Evolutionary conservation across 1,284 basidiomycete genomes (phyloP).

Genomic region (Sphagnurus paluster): DNA sequence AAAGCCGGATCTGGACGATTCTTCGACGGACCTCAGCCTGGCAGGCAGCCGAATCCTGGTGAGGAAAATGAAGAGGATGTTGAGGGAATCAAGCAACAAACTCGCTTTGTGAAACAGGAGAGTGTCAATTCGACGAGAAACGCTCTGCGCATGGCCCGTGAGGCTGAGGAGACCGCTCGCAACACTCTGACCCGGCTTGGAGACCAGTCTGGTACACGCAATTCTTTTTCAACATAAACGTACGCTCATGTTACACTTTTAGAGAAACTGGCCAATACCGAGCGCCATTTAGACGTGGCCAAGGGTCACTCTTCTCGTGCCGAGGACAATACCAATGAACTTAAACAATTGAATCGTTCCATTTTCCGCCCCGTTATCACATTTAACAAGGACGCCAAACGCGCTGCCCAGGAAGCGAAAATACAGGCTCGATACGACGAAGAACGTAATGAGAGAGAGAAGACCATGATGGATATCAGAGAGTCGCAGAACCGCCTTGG

Average conservation of each 20-base stretch:
- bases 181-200: conserved; percentile 86
- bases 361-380: conserved; percentile 93
- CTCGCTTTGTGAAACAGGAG: conserved; percentile 91
- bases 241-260: conserved; percentile 7
- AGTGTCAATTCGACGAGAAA: conserved; percentile 90
- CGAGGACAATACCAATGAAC: conserved; percentile 91
- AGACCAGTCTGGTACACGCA: conserved; percentile 84
- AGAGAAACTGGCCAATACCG: conserved; percentile 94
- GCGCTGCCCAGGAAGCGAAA: conserved; percentile 88
- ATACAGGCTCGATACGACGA: conserved; percentile 87
- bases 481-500: conserved; percentile 88
- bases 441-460: conserved; percentile 85
- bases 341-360: conserved; percentile 91
- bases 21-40: conserved; percentile 56
- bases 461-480: conserved; percentile 82
- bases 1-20: conserved; percentile 61
- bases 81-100: conserved; percentile 95
- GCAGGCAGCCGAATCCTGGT: conserved; percentile 50
- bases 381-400: conserved; percentile 92
- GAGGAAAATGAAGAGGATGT: conserved; percentile 95
- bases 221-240: neutral
- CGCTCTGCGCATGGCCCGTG: conserved; percentile 88
- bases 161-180: conserved; percentile 94
- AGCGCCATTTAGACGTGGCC: conserved; percentile 92
- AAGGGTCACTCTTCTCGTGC: conserved; percentile 90